These are phyloP conservation scores for Hamiltosporidium tvaerminnensis DNA, from an alignment of 371 early-diverging fungal genomes.

Conservation along the genomic window DNA sequence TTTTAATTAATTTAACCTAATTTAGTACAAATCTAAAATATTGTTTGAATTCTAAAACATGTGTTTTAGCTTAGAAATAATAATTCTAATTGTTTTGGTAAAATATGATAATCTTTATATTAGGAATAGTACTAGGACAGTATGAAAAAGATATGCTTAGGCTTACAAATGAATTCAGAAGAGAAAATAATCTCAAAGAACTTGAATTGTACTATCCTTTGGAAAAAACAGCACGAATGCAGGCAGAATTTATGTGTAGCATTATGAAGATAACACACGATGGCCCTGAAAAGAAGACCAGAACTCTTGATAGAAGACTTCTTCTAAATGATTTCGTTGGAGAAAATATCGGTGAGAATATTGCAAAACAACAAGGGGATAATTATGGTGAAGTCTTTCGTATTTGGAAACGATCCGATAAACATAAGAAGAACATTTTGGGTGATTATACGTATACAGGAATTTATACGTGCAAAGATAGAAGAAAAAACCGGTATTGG, in stretches of 20 bases:
- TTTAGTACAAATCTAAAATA: too few species aligned
- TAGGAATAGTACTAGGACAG: too few species aligned
- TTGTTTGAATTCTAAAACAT: too few species aligned
- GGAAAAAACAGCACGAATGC: conserved; percentile 26
- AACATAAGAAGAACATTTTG: conserved; percentile 49
- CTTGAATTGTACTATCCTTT: conserved; percentile 15
- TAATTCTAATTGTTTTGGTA: too few species aligned
- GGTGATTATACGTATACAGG: conserved; percentile 47
- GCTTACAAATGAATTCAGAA: conserved; percentile 41
- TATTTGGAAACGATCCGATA: conserved; percentile 40
- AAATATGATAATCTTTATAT: too few species aligned
- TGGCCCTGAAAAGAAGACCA: background rate
- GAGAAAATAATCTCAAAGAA: conserved; percentile 16
- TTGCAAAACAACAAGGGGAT: conserved; percentile 37
- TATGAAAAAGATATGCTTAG: too few species aligned
- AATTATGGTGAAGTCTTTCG: conserved; percentile 39
- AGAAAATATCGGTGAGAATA: conserved; percentile 50
- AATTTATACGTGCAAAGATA: conserved; percentile 38
- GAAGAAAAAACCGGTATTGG: conserved; percentile 40
- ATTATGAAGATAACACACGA: conserved; percentile 29
- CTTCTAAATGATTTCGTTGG: conserved; percentile 29
- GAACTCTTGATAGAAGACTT: conserved; percentile 13
- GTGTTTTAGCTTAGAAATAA: too few species aligned
- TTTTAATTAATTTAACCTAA: too few species aligned
- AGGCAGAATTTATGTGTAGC: conserved; percentile 39